Base-by-base conservation (phyloP, 179 eudicot species). In the Amaranthus tricolor region DNA sequence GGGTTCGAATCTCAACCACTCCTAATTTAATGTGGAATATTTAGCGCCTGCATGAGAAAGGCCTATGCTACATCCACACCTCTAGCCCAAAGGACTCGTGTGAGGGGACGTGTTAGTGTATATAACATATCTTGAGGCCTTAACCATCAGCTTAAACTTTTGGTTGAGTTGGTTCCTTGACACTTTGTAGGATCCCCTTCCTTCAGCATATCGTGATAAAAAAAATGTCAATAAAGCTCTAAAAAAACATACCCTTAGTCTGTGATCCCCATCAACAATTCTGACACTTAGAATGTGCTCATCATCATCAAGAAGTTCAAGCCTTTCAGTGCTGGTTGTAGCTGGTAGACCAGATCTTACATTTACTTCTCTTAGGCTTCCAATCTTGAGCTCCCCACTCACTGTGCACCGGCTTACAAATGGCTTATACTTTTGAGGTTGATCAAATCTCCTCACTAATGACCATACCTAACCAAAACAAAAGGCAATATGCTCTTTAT, bases 341-440 rank as follows among this genome's bases (percentile, higher is more conserved):
- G 84, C 84, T 48, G 87, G 87, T 54, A 84, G 83, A 56, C 87
- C 87, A 43, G 87, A 84, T 63, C 77, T 84, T 12, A 84, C 87
- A 67, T 84, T 81, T 61, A 84, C 87, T 82, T 84, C 85, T 79
- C 87, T 81, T 4, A 84, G 11, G 74, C 87, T 84, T 57, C 87
- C 87, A 71, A 84, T 70, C 61, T 81, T 84, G 44, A 79, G 85
- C 66, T 81, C 87, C 44, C 85, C 85, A 16, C 47, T 84, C 77
- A 76, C 77, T 5, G 80, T 84, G 77, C 87, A 84, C 61, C 79
- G 77, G 74, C 87, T 84, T 6, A 84, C 72, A 74, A 84, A 84
- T 9, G 87, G 87, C 81, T 84, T 84, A 76, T 84, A 84, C 57
- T 79, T 84, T 67, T 84, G 87, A 9, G 87, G 87, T 67, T 84